A percentile compares a stretch with the other conserved stretches of the same genome.
phyloP scores from a whole-genome alignment of 1,284 basidiomycete genomes.

The Rhodotorula sp. region DNA sequence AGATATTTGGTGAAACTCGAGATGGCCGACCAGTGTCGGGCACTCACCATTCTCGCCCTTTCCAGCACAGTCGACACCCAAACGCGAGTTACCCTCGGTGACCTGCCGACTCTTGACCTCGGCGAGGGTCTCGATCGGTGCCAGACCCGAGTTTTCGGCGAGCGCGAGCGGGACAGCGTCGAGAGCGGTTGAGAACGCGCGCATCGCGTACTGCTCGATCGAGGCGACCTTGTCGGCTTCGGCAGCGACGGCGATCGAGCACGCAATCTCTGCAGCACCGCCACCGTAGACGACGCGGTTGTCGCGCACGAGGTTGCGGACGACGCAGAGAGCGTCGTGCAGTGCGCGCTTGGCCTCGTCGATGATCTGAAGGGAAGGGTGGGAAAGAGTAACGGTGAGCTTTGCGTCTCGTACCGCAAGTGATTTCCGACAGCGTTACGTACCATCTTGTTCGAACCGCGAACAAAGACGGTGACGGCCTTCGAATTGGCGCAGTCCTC shows the following conservation, averaged over 20 bases:
- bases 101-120: constrained; percentile 93
- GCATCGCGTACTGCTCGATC: constrained; percentile 99
- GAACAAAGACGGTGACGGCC: constrained; percentile 94
- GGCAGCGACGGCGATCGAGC: constrained; percentile 85
- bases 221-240: constrained; percentile 95
- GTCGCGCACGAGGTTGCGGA: constrained; percentile 90
- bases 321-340: constrained; percentile 96
- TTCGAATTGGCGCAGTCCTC: constrained; percentile 97
- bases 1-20: background rate
- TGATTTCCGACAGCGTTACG: background rate
- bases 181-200: constrained; percentile 90
- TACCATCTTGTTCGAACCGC: constrained; percentile 99
- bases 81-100: constrained; percentile 74
- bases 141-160: constrained; percentile 94
- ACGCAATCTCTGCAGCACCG: constrained; percentile 95
- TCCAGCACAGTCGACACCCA: constrained; percentile 92
- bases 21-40: background rate
- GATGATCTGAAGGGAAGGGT: constrained; percentile 88
- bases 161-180: constrained; percentile 91
- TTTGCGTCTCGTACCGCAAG: background rate
- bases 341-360: constrained; percentile 97
- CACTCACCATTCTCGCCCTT: constrained; percentile 75
- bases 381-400: too few relatives aligned
- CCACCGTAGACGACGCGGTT: constrained; percentile 98
- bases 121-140: constrained; percentile 93